Conservation (phyloP, 2,329 filamentous ascomycete species). For the Myriosclerotinia duriaeana region DNA sequence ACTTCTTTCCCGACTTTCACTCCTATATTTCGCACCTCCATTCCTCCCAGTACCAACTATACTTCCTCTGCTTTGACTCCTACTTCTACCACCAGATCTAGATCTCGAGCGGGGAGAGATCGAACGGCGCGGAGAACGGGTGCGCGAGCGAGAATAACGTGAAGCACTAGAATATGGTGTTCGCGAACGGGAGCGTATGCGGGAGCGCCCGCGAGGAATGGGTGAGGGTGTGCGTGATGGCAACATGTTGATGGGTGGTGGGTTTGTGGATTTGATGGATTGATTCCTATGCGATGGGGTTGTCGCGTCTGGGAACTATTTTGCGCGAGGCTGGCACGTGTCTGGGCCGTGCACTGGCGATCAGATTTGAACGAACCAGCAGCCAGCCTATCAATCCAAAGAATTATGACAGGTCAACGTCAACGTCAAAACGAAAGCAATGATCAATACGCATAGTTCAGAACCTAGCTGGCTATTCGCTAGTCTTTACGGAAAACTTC, state of each 20-base stretch:
- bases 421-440: too few species aligned
- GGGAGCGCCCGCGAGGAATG: conserved; percentile 33
- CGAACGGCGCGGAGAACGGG: conserved; percentile 36
- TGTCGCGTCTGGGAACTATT: conserved; percentile 21
- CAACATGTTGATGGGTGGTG: conserved; percentile 26
- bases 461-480: too few species aligned
- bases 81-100: conserved; percentile 35
- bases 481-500: too few species aligned
- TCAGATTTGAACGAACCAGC: too few species aligned
- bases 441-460: too few species aligned
- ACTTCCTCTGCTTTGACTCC: conserved; percentile 28
- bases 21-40: conserved; percentile 24
- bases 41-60: conserved; percentile 1
- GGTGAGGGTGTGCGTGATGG: conserved; percentile 34
- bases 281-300: conserved; percentile 17
- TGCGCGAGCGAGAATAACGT: conserved; percentile 32
- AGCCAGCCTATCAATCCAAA: too few species aligned
- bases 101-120: conserved; percentile 38
- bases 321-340: conserved; percentile 15
- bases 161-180: conserved; percentile 37
- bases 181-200: conserved; percentile 34
- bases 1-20: conserved; percentile 38
- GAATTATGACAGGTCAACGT: too few species aligned
- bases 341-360: too few species aligned
- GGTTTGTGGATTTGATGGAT: conserved; percentile 10